A percentile compares a stretch with the other conserved stretches of the same genome.
These are phyloP conservation scores for Juglanconis juglandina DNA, from an alignment of 2,329 filamentous ascomycete species.

Conservation along the genomic window DNA sequence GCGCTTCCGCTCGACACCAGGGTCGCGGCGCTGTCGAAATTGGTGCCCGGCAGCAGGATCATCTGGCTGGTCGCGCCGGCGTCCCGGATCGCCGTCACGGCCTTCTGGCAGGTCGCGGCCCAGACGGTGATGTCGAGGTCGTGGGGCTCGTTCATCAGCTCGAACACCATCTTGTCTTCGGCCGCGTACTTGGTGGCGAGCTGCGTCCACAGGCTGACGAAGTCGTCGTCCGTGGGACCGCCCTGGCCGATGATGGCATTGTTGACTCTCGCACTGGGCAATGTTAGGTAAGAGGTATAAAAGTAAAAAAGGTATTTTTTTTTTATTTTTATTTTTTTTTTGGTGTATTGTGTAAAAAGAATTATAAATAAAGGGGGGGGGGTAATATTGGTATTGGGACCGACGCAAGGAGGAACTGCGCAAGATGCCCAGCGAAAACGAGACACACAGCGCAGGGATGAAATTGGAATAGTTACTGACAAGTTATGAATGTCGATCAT, in stretches of 20 bases:
- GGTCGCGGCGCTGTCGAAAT: constrained; percentile 50
- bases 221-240: constrained; percentile 59
- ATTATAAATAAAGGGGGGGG: constrained; percentile 40
- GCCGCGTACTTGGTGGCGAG: constrained; percentile 56
- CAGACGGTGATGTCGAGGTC: constrained; percentile 54
- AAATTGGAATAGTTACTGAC: background rate
- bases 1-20: constrained; percentile 50
- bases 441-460: too few relatives aligned
- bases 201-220: constrained; percentile 55
- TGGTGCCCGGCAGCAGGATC: constrained; percentile 62
- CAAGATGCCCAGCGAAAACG: too few relatives aligned
- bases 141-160: constrained; percentile 70
- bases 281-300: too few relatives aligned
- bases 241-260: constrained; percentile 63
- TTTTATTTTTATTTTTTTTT: too few relatives aligned
- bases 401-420: too few relatives aligned
- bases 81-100: constrained; percentile 61
- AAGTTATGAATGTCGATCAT: constrained; percentile 58
- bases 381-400: constrained; percentile 21
- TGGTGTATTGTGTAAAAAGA: too few relatives aligned
- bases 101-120: constrained; percentile 58
- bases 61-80: constrained; percentile 58
- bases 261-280: constrained; percentile 51
- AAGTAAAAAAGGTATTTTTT: too few relatives aligned
- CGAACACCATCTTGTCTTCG: constrained; percentile 55